Base-by-base conservation (phyloP, 805 yeast genomes). In the Wilhelminamyces savonicus region DNA sequence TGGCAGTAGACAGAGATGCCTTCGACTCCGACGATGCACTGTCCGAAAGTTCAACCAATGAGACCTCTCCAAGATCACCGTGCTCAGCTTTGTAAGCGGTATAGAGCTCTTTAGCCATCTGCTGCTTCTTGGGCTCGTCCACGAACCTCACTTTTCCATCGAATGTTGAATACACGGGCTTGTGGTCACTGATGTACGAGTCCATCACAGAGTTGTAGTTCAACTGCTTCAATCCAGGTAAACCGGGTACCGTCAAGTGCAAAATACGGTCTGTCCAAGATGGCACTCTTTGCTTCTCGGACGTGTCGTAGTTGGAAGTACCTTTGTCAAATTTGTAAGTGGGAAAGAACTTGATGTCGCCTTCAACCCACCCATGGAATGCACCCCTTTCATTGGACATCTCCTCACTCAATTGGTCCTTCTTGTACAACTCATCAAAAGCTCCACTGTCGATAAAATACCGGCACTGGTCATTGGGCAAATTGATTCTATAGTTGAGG, bases 191-290 rank as follows among this genome's bases (percentile, higher is more conserved):
- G 34, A 79, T 68, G 32, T 49, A 50, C 24, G 90, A 54, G 14
- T 56, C 56, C 41, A 74, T 74, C 1, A 78, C 76, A 28, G 81
- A 73, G 31, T 77, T 72, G 51, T 92, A 92, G 30, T 76, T 76
- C 38, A 77, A 49, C 27, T 85, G 92, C 23, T 64, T 57, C 24
- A 87, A 45, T 6, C 26, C 29, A 10, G 40, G 48, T 10, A 17
- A 17, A 30, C 35, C 7, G 36, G 31, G 10, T 36, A 41, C 7
- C 38, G 94, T 86, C 35, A 69, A 66, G 45, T 69, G 79, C 27
- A 90, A 59, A 32, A 85, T 80, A 47, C 98, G 66, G 54, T 90
- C 98, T 0, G 97, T 90, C 97, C 97, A 90, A 0, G 96, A 82
- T 1, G 98, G 98, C 4, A 84, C 78, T 44, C 98, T 70, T 39